A percentile compares a stretch with the other conserved stretches of the same genome.
phyloP scores from a whole-genome alignment of 768 basidiomycete species.

The Tephrocybe sp. region DNA sequence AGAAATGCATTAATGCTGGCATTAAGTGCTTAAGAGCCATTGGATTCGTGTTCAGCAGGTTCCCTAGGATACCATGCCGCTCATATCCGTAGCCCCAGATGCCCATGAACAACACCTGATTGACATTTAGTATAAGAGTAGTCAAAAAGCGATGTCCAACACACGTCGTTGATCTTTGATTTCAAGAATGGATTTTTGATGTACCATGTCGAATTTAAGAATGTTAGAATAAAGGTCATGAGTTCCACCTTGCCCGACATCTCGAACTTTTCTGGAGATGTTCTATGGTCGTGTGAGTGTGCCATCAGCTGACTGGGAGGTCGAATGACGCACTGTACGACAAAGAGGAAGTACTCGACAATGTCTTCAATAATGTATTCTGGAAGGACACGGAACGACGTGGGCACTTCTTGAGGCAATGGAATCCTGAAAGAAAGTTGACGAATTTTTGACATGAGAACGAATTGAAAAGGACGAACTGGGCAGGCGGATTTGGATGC shows the following conservation, averaged over 20 bases:
- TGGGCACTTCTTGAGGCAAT: slow-evolving; percentile 81
- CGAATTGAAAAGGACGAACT: slow-evolving; percentile 46
- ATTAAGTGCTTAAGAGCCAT: slow-evolving; percentile 88
- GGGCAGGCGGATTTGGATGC: slow-evolving; percentile 69
- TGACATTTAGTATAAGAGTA: slow-evolving; percentile 3
- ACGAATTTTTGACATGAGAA: neutral
- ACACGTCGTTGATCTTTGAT: slow-evolving; percentile 91
- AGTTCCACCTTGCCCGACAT: slow-evolving; percentile 84
- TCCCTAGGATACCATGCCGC: slow-evolving; percentile 73
- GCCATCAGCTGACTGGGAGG: neutral
- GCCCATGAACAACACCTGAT: slow-evolving; percentile 73
- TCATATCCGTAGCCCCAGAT: slow-evolving; percentile 68
- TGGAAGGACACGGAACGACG: slow-evolving; percentile 83
- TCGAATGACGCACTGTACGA: slow-evolving; percentile 62
- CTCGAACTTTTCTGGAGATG: slow-evolving; percentile 79
- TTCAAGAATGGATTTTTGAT: slow-evolving; percentile 99
- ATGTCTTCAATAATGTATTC: slow-evolving; percentile 96
- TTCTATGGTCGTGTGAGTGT: slow-evolving; percentile 31
- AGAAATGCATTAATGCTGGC: slow-evolving; percentile 90
- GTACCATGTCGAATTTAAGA: slow-evolving; percentile 93
- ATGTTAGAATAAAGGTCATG: slow-evolving; percentile 85
- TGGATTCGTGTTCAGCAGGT: slow-evolving; percentile 80
- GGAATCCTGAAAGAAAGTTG: slow-evolving; percentile 62
- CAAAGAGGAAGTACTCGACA: slow-evolving; percentile 84
- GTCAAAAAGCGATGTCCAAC: slow-evolving; percentile 17